Evolutionary conservation across 2,329 filamentous ascomycete genomes (phyloP), one percentile per base, ranked within the genome.

Genomic region (Ascochyta lentis): DNA sequence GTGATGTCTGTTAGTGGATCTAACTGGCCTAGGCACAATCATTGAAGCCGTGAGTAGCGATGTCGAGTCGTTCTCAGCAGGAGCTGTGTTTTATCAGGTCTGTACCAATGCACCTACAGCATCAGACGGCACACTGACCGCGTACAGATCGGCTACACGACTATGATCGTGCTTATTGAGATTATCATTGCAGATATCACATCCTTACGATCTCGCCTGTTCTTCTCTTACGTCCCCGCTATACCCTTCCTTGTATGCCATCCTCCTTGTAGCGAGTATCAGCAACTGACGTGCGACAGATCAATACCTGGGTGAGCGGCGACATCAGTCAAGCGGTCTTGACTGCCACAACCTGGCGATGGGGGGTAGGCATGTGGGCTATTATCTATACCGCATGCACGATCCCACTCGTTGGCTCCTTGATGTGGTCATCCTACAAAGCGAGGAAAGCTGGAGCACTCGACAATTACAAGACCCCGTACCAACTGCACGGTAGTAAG

Each of bases 101-200:
- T 19, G 37, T 16, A 38, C 12, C 33, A 35, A 15, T n/a, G n/a
- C 29, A 19, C n/a, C n/a, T 1, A 10, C 33, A 10, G 10, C 12
- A 19, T 16, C 15, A 13, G 3, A 41, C 4, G 9, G 10, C 19
- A 37, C 29, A 31, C 40, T 54, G 34, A 54, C 27, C 2, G 5
- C 8, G 4, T 7, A 38, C 29, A 54, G 52, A 27, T 89, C 37
- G 86, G 86, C 46, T 89, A 87, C 68, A 89, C 86, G 12, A 80
- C 80, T 63, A 78, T 88, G 37, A 77, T 86, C 24, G 74, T 89
- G 13, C 77, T 89, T 2, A 79, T 88, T 27, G 85, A 89, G 70
- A 84, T 89, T 61, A 80, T 89, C 57, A 77, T 89, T 40, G 86
- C 81, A 38, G 87, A 89, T 63, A 79, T 86, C 31, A 87, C 86